A percentile compares a stretch with the other conserved stretches of the same genome.
Evolutionary conservation across 208 protist species (phyloP).

Genomic region (Crithidia mellificae): DNA sequence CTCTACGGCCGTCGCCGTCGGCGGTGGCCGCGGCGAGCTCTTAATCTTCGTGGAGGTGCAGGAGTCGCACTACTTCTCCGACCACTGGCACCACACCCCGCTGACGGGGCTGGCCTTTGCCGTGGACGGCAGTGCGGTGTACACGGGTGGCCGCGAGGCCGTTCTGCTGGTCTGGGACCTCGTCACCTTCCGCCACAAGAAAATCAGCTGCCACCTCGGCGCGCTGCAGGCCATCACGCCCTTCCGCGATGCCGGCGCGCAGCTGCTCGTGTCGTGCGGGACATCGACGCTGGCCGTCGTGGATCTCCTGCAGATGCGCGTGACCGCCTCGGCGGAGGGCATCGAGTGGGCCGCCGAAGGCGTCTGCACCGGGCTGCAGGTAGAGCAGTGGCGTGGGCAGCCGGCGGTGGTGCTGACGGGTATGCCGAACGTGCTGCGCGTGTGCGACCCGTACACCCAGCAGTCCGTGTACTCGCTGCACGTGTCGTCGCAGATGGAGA

Average conservation of each 20-base stretch:
- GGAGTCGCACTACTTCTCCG: slow-evolving; percentile 72
- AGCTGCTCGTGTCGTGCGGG: slow-evolving; percentile 68
- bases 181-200: slow-evolving; percentile 50
- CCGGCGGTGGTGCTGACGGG: slow-evolving; percentile 78
- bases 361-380: slow-evolving; percentile 66
- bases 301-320: slow-evolving; percentile 68
- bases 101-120: slow-evolving; percentile 72
- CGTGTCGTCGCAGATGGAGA: slow-evolving; percentile 88
- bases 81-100: slow-evolving; percentile 91
- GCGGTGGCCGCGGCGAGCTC: slow-evolving; percentile 76
- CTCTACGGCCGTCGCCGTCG: slow-evolving; percentile 53
- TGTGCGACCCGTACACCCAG: slow-evolving; percentile 86
- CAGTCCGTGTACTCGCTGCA: slow-evolving; percentile 88
- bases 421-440: slow-evolving; percentile 75
- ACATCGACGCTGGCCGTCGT: slow-evolving; percentile 69
- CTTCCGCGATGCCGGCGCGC: slow-evolving; percentile 34
- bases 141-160: slow-evolving; percentile 68
- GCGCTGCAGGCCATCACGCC: slow-evolving; percentile 44
- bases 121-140: slow-evolving; percentile 73
- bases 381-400: slow-evolving; percentile 74
- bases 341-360: slow-evolving; percentile 81
- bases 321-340: slow-evolving; percentile 64
- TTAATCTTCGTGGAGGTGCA: slow-evolving; percentile 60
- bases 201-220: slow-evolving; percentile 29
- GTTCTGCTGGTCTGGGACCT: slow-evolving; percentile 76